Conservation (phyloP, 2,329 filamentous ascomycete species). For the Paecilomyces sp. region DNA sequence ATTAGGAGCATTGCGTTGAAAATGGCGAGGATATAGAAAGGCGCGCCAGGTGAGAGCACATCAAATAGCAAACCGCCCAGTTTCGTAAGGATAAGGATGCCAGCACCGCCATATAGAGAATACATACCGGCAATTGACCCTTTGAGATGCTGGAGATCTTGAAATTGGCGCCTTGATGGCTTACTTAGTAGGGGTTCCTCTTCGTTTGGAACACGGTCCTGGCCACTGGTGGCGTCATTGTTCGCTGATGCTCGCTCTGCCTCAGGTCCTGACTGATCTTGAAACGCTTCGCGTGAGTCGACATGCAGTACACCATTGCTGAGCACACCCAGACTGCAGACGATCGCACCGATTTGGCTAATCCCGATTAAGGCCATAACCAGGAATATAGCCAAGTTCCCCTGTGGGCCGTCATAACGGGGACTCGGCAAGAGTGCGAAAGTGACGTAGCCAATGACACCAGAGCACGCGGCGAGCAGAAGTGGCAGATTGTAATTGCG, state of each 20-base stretch:
- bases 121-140: conserved; percentile 94
- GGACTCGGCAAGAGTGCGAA: conserved; percentile 74
- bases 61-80: conserved; percentile 84
- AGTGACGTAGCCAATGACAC: conserved; percentile 67
- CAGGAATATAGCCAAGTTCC: conserved; percentile 62
- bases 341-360: conserved; percentile 93
- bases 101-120: conserved; percentile 79
- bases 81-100: conserved; percentile 87
- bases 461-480: conserved; percentile 62
- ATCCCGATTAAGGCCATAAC: conserved; percentile 76
- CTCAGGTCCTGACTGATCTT: conserved; percentile 1
- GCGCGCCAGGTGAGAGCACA: conserved; percentile 61
- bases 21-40: conserved; percentile 88
- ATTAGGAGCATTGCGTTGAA: conserved; percentile 71
- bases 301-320: conserved; percentile 65
- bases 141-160: conserved; percentile 59
- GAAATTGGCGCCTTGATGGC: conserved; percentile 13
- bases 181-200: conserved; percentile 22
- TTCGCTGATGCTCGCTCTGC: background rate
- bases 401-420: conserved; percentile 63
- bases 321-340: conserved; percentile 85
- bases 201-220: conserved; percentile 14
- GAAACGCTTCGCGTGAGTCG: conserved; percentile 3
- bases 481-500: conserved; percentile 66
- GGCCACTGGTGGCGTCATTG: background rate